Evolutionary conservation across 2,329 filamentous ascomycete species (phyloP).

Genomic region (Fusarium sp.): DNA sequence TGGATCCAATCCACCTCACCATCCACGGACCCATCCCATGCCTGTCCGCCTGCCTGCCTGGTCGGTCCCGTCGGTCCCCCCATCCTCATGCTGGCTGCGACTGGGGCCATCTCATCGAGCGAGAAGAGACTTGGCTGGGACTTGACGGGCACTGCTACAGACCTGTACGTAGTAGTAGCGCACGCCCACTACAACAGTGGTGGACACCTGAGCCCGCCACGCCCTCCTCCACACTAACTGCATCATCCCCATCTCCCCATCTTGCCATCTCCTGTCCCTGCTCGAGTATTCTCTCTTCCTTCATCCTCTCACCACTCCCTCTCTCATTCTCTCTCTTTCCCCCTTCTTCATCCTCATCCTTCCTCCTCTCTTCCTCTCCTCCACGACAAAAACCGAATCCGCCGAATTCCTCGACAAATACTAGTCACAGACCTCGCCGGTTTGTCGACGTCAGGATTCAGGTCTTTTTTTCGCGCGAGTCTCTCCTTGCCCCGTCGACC

Average conservation of each 20-base stretch:
- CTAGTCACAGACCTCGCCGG: constrained; percentile 46
- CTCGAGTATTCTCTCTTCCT: constrained; percentile 30
- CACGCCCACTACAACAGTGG: constrained; percentile 25
- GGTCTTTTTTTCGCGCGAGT: constrained; percentile 48
- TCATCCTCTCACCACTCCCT: constrained; percentile 39
- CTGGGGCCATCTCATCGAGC: background rate
- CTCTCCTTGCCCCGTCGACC: constrained; percentile 34
- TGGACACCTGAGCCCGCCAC: constrained; percentile 37
- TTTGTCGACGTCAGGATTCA: constrained; percentile 47
- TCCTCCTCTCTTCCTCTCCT: constrained; percentile 35
- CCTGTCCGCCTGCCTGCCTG: background rate
- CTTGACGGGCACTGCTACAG: constrained; percentile 32
- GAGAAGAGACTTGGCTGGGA: constrained; percentile 16
- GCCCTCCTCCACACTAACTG: constrained; percentile 41
- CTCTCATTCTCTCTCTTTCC: constrained; percentile 35
- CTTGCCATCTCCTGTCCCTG: constrained; percentile 34
- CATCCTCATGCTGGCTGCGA: background rate
- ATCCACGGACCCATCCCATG: constrained; percentile 1
- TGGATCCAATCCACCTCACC: constrained; percentile 12
- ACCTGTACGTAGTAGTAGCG: constrained; percentile 1
- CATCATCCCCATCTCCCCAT: constrained; percentile 43
- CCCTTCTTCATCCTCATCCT: constrained; percentile 33
- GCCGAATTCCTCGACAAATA: constrained; percentile 48
- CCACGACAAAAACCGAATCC: constrained; percentile 51
- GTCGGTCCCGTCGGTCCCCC: background rate